Conservation (phyloP, 139 green algal species). For the Edaphochlamys debaryana region DNA sequence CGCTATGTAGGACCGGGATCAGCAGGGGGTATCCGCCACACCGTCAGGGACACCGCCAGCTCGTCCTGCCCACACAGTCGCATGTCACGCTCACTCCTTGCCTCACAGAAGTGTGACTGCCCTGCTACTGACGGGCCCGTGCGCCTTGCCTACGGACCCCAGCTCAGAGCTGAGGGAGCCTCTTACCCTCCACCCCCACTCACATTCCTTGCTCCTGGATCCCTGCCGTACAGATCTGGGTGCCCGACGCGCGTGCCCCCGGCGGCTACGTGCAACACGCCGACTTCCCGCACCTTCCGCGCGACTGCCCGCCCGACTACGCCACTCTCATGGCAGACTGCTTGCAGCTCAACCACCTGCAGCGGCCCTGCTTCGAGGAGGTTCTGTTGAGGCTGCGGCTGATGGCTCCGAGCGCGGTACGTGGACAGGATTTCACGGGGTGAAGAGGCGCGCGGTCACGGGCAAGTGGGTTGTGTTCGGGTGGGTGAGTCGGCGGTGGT, state of each 20-base stretch:
- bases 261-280: constrained; percentile 27
- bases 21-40: no score
- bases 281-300: constrained; percentile 26
- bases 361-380: constrained; percentile 31
- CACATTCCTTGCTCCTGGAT: no score
- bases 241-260: constrained; percentile 11
- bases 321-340: constrained; percentile 6
- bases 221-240: constrained; percentile 46
- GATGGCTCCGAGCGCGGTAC: no score
- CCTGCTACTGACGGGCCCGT: no score
- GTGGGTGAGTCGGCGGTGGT: background rate
- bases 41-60: no score
- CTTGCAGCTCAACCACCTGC: constrained; percentile 33
- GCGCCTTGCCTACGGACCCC: no score
- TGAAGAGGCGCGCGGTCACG: background rate
- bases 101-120: no score
- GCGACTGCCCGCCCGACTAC: constrained; percentile 26
- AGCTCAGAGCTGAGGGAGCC: no score
- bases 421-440: background rate
- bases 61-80: no score
- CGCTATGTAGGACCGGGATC: no score
- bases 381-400: background rate
- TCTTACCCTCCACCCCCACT: no score
- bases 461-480: background rate
- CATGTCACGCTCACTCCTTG: no score